Conservation (phyloP, 306 rosid genomes). For the Cajanus cajan region DNA sequence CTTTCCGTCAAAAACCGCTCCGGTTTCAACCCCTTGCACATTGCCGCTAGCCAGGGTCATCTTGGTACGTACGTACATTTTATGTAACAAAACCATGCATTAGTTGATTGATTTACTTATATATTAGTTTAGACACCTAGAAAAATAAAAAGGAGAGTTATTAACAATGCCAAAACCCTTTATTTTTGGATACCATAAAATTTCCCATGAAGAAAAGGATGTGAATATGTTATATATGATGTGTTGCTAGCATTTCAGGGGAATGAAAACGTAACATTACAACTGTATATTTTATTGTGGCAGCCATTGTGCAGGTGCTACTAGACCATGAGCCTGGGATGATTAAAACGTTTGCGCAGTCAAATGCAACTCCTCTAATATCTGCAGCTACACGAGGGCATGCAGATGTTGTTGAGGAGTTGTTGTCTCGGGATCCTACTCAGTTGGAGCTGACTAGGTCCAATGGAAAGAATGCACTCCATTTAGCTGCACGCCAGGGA, state of each 20-base stretch:
- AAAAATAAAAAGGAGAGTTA: too few relatives aligned
- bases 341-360: conserved; percentile 71
- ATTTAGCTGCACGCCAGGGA: conserved; percentile 86
- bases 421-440: conserved; percentile 51
- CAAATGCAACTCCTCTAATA: conserved; percentile 82
- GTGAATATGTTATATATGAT: not conserved
- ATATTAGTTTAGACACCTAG: too few relatives aligned
- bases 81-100: too few relatives aligned
- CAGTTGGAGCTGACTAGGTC: conserved; percentile 66
- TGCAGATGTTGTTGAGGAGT: conserved; percentile 53
- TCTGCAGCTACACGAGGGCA: conserved; percentile 81
- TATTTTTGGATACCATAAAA: too few relatives aligned
- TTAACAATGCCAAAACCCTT: too few relatives aligned
- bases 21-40: conserved; percentile 68
- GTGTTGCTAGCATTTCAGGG: not conserved
- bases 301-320: conserved; percentile 58
- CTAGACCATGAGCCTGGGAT: conserved; percentile 67
- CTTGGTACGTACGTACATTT: conserved; percentile 47
- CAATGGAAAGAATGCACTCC: conserved; percentile 86
- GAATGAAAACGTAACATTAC: not conserved
- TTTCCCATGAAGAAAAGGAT: too few relatives aligned
- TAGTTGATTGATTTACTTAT: too few relatives aligned
- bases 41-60: conserved; percentile 83
- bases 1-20: conserved; percentile 61
- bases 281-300: not conserved